Percentiles rank a stretch among this genome's conserved stretches.
phyloP scores from a whole-genome alignment of 768 basidiomycete species.

The Albatrellus ellisii region DNA sequence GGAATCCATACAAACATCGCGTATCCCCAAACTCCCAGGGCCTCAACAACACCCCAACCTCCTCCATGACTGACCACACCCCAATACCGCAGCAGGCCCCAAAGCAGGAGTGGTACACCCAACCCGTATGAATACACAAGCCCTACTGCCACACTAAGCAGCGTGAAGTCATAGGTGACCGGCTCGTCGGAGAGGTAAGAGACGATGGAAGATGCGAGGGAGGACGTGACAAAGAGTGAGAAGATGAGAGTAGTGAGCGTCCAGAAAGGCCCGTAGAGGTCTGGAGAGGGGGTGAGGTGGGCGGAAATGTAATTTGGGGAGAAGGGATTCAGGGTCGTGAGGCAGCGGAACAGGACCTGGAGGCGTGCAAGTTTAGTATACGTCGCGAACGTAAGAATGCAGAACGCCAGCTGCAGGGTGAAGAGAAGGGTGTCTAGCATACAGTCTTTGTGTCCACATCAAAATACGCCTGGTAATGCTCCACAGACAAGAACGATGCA shows the following conservation, averaged over 20 bases:
- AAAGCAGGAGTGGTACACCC: constrained; percentile 67
- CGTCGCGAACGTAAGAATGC: constrained; percentile 1
- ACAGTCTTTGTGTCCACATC: constrained; percentile 78
- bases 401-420: too few relatives aligned
- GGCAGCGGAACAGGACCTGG: constrained; percentile 63
- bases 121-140: constrained; percentile 85
- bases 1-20: constrained; percentile 82
- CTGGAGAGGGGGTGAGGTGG: constrained; percentile 49
- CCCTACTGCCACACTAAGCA: constrained; percentile 71
- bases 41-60: constrained; percentile 73
- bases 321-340: constrained; percentile 65
- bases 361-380: constrained; percentile 9
- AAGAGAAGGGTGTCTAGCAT: too few relatives aligned
- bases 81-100: constrained; percentile 74
- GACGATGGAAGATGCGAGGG: constrained; percentile 77
- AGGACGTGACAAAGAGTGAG: constrained; percentile 85
- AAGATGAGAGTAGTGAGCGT: constrained; percentile 92
- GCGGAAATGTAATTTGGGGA: constrained; percentile 49
- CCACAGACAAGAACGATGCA: constrained; percentile 54
- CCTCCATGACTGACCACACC: constrained; percentile 42
- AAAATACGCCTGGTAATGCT: constrained; percentile 82
- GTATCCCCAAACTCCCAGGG: constrained; percentile 72
- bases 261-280: constrained; percentile 94
- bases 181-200: constrained; percentile 65
- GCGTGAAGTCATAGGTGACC: constrained; percentile 76